These are phyloP conservation scores for Podospora australis DNA, from an alignment of 495 filamentous ascomycete genomes.

Conservation along the genomic window DNA sequence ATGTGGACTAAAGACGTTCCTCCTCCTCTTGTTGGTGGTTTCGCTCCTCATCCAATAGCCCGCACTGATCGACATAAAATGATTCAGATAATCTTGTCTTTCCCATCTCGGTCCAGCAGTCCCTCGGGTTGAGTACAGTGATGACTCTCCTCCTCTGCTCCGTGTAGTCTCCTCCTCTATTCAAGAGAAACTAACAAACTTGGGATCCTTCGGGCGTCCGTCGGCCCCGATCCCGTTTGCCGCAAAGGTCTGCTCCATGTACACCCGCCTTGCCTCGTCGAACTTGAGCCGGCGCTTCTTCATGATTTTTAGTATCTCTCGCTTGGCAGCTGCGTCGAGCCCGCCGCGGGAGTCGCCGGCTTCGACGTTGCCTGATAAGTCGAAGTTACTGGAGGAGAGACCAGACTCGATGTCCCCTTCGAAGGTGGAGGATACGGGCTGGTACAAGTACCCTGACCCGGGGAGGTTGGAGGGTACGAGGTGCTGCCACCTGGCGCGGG, in stretches of 20 bases:
- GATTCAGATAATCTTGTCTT: neutral
- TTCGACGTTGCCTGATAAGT: constrained; percentile 70
- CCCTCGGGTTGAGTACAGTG: neutral
- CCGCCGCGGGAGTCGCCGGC: constrained; percentile 70
- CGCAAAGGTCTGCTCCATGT: constrained; percentile 74
- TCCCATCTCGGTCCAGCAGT: neutral
- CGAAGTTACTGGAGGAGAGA: constrained; percentile 72
- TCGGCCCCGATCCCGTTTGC: constrained; percentile 84
- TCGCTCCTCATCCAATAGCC: too few species aligned
- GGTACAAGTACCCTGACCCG: constrained; percentile 61
- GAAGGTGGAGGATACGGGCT: constrained; percentile 60
- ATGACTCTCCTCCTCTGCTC: neutral
- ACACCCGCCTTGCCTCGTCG: constrained; percentile 83
- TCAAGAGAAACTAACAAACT: constrained; percentile 88
- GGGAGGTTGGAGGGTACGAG: constrained; percentile 41
- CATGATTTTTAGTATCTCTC: constrained; percentile 83
- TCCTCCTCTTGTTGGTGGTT: too few species aligned
- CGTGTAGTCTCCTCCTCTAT: neutral
- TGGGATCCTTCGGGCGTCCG: constrained; percentile 83
- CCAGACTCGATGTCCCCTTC: constrained; percentile 77
- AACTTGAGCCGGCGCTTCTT: constrained; percentile 66
- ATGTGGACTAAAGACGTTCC: too few species aligned
- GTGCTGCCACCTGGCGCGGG: constrained; percentile 41
- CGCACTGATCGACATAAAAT: too few species aligned
- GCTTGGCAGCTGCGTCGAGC: constrained; percentile 70